phyloP scores from a whole-genome alignment of 2,329 filamentous ascomycete species.

The Ascochyta clinopodiicola region DNA sequence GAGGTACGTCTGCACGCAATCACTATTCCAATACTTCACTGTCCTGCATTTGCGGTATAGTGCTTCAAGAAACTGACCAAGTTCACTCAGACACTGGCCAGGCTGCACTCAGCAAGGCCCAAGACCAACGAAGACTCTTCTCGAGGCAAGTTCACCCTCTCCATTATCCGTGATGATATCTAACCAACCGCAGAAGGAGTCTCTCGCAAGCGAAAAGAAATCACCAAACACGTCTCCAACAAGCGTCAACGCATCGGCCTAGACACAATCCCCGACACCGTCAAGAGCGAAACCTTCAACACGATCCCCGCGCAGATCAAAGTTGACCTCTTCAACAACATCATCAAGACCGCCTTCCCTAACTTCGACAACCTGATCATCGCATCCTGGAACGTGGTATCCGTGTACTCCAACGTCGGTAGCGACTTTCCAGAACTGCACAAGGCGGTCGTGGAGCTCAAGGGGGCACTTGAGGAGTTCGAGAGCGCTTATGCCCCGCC shows the following conservation, averaged over 20 bases:
- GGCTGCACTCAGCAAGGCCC: conserved; percentile 15
- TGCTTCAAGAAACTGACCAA: not conserved
- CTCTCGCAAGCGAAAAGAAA: conserved; percentile 8
- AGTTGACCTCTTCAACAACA: conserved; percentile 36
- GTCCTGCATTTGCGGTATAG: no score
- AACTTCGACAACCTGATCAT: conserved; percentile 41
- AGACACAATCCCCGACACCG: conserved; percentile 26
- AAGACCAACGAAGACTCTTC: conserved; percentile 2
- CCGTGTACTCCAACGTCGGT: conserved; percentile 34
- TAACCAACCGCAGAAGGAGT: not conserved
- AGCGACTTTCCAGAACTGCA: conserved; percentile 38
- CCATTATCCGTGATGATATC: not conserved
- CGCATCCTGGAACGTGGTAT: conserved; percentile 42
- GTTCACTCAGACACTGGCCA: conserved; percentile 21
- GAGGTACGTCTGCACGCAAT: conserved; percentile 25
- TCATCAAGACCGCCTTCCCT: conserved; percentile 35
- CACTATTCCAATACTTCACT: no score
- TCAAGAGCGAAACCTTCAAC: conserved; percentile 33
- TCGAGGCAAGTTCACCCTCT: conserved; percentile 9
- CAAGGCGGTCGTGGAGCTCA: conserved; percentile 32
- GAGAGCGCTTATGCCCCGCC: conserved; percentile 17
- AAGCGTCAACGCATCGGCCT: conserved; percentile 33
- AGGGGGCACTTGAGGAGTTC: conserved; percentile 36
- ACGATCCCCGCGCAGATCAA: conserved; percentile 33
- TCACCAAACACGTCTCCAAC: conserved; percentile 34